Evolutionary conservation across 495 filamentous ascomycete species (phyloP).

Genomic region (Xeromyces bisporus): DNA sequence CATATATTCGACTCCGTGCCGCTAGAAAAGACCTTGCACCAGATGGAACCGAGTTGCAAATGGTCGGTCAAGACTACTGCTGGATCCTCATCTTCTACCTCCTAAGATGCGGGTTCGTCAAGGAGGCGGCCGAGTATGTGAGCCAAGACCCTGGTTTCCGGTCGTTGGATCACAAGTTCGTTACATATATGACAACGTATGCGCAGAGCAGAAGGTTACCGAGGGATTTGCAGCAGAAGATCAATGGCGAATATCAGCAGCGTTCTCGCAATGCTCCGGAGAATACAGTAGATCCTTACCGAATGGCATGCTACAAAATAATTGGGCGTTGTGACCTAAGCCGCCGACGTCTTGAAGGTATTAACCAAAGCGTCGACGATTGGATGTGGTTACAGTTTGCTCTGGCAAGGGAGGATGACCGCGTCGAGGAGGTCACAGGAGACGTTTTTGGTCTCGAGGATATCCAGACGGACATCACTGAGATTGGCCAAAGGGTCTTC

Average conservation of each 20-base stretch:
- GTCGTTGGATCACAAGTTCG: slow-evolving; percentile 77
- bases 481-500: slow-evolving; percentile 84
- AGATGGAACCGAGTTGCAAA: slow-evolving; percentile 56
- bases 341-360: slow-evolving; percentile 60
- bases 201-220: slow-evolving; percentile 52
- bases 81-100: slow-evolving; percentile 92
- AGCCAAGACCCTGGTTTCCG: slow-evolving; percentile 64
- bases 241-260: slow-evolving; percentile 77
- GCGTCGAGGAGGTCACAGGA: slow-evolving; percentile 63
- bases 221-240: slow-evolving; percentile 63
- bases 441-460: slow-evolving; percentile 81
- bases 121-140: slow-evolving; percentile 76
- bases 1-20: slow-evolving; percentile 66
- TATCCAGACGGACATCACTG: slow-evolving; percentile 62
- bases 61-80: slow-evolving; percentile 58
- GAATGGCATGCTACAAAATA: slow-evolving; percentile 95
- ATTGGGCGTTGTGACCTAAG: slow-evolving; percentile 83
- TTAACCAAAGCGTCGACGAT: slow-evolving; percentile 72
- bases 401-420: slow-evolving; percentile 74
- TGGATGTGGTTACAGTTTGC: slow-evolving; percentile 96
- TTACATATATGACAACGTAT: slow-evolving; percentile 73
- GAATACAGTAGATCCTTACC: slow-evolving; percentile 80
- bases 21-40: slow-evolving; percentile 62
- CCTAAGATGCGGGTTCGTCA: slow-evolving; percentile 67
- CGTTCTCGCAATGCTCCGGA: slow-evolving; percentile 68